A percentile compares a stretch with the other conserved stretches of the same genome.
Evolutionary conservation across 345 rosid species (phyloP).

Genomic region (Aquilaria sinensis): DNA sequence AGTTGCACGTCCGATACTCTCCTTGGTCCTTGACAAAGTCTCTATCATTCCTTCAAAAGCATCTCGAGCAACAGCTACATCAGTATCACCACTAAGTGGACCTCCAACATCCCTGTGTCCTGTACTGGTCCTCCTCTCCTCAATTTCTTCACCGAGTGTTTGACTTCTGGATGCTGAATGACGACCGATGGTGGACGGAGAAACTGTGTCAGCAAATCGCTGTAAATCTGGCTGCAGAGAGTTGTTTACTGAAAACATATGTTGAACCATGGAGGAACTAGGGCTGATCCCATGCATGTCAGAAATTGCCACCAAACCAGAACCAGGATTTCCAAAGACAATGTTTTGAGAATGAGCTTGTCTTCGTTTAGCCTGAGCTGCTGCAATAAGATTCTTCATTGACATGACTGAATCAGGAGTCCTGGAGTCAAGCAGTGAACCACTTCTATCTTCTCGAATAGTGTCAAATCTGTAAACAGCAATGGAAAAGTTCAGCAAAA

Average conservation of each 20-base stretch:
- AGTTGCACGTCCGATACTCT: slow-evolving; percentile 95
- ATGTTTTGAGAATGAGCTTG: slow-evolving; percentile 59
- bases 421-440: slow-evolving; percentile 35
- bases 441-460: slow-evolving; percentile 32
- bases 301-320: slow-evolving; percentile 21
- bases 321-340: slow-evolving; percentile 37
- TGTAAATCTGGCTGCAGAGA: slow-evolving; percentile 33
- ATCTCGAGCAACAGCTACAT: slow-evolving; percentile 94
- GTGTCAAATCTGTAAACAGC: slow-evolving; percentile 33
- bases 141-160: slow-evolving; percentile 48
- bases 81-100: slow-evolving; percentile 82
- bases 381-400: slow-evolving; percentile 88
- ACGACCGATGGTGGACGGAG: slow-evolving; percentile 42
- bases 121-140: slow-evolving; percentile 62
- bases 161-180: slow-evolving; percentile 34
- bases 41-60: slow-evolving; percentile 99
- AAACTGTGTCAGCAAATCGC: slow-evolving; percentile 31
- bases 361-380: slow-evolving; percentile 87
- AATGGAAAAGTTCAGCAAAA: not conserved
- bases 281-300: slow-evolving; percentile 43
- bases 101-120: slow-evolving; percentile 51
- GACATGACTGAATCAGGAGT: slow-evolving; percentile 56
- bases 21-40: slow-evolving; percentile 94
- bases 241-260: slow-evolving; percentile 32
- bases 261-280: slow-evolving; percentile 41